A percentile compares a stretch with the other conserved stretches of the same genome.
phyloP scores from a whole-genome alignment of 2,329 filamentous ascomycete genomes.

The Cordyceps fumosorosea region DNA sequence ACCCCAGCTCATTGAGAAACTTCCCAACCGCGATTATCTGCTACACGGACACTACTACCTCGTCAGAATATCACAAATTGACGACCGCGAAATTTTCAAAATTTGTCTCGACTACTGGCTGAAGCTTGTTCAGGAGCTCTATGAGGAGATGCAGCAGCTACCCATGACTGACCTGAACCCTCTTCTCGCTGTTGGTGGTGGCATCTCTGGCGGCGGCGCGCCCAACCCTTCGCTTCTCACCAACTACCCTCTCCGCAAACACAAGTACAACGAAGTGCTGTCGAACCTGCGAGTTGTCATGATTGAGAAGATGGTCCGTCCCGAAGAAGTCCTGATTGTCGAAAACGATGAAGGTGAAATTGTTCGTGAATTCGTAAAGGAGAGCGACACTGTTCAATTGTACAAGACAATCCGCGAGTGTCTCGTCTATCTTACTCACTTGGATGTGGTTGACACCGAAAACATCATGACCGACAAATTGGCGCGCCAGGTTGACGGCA shows the following conservation, averaged over 20 bases:
- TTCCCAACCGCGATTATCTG: constrained; percentile 91
- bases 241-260: constrained; percentile 90
- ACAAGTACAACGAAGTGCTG: constrained; percentile 93
- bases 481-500: constrained; percentile 86
- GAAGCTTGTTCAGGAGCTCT: constrained; percentile 93
- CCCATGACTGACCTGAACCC: constrained; percentile 92
- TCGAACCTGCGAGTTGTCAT: constrained; percentile 94
- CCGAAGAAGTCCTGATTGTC: constrained; percentile 97
- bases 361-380: constrained; percentile 97
- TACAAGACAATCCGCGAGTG: constrained; percentile 99
- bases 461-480: constrained; percentile 99
- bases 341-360: constrained; percentile 99
- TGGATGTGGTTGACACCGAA: constrained; percentile 96
- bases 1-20: constrained; percentile 77
- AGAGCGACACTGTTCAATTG: constrained; percentile 96
- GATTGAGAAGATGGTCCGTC: constrained; percentile 99
- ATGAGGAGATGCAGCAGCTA: constrained; percentile 97
- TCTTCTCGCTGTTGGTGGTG: constrained; percentile 68
- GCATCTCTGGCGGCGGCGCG: constrained; percentile 71
- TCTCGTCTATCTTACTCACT: constrained; percentile 90
- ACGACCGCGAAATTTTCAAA: constrained; percentile 98
- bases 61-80: constrained; percentile 96
- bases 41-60: constrained; percentile 97
- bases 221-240: constrained; percentile 78
- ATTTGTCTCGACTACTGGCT: constrained; percentile 99